Evolutionary conservation across 2,329 filamentous ascomycete species (phyloP).

Genomic region (Graphiopsis chlorocephala): DNA sequence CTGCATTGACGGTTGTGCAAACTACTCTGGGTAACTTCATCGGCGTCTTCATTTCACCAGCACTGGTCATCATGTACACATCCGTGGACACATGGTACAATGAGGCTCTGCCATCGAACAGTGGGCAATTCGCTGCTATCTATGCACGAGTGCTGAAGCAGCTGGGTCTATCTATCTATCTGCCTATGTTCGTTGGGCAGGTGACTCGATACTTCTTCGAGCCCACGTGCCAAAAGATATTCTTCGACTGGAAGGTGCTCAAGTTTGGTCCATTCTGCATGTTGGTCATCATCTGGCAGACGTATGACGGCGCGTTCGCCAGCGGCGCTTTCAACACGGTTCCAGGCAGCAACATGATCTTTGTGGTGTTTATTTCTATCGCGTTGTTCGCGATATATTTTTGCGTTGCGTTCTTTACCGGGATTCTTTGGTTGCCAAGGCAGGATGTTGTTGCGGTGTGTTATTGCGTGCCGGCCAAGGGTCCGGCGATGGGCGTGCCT

Average conservation of each 20-base stretch:
- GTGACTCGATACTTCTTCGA: conserved; percentile 56
- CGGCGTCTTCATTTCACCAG: conserved; percentile 67
- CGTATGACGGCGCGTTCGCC: conserved; percentile 64
- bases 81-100: conserved; percentile 54
- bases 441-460: conserved; percentile 68
- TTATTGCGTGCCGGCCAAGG: conserved; percentile 72
- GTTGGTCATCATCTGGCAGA: conserved; percentile 60
- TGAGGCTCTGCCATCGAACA: conserved; percentile 53
- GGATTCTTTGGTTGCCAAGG: conserved; percentile 53
- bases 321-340: conserved; percentile 60
- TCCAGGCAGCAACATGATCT: conserved; percentile 60
- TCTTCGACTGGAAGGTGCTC: conserved; percentile 43
- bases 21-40: conserved; percentile 68
- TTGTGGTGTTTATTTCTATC: conserved; percentile 67
- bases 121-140: conserved; percentile 56
- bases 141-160: conserved; percentile 67
- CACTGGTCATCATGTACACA: conserved; percentile 61
- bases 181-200: conserved; percentile 63
- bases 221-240: conserved; percentile 54
- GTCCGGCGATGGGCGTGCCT: conserved; percentile 67
- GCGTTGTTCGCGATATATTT: conserved; percentile 62
- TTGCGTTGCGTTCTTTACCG: conserved; percentile 57
- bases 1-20: conserved; percentile 50
- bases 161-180: conserved; percentile 63
- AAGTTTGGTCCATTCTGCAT: conserved; percentile 47